Base-by-base conservation (phyloP, 2,329 filamentous ascomycete genomes). In the Akanthomyces dipterigenus region DNA sequence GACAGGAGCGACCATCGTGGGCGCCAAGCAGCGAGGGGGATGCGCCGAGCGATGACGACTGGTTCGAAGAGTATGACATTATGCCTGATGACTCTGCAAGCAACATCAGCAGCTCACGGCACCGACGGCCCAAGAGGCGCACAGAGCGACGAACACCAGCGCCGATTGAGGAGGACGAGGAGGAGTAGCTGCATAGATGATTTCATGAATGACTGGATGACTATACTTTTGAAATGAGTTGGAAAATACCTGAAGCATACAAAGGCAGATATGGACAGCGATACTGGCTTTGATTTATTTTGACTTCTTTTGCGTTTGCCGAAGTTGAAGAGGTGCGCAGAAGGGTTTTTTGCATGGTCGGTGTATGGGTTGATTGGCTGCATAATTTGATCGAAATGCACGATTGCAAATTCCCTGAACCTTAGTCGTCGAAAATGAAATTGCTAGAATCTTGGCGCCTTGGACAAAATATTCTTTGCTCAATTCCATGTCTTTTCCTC, bases 31-130 rank as follows among this genome's bases (percentile, higher is more conserved):
- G 79, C 60, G 76, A 80, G 45, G 74, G 75, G n/a, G 75, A 73
- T 56, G 82, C 78, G 65, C 83, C 86, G 64, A 82, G 82, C 31
- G 60, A 61, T 56, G 84, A 87, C 61, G 83, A 83, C 77, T 78
- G 77, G 20, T 78, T 80, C 53, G 83, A 86, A 59, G 80, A 84
- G 62, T 78, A 79, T 49, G 83, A 85, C 67, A 78, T 93, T 54
- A 87, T 87, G 66, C 90, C 90, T 0, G 90, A 93, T 69, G 90
- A 93, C 72, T 88, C 84, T 60, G 90, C 90, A 26, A 92, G 89
- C 73, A 92, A 93, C 70, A 90, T 93, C 63, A 88, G 85, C 69
- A 89, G 86, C 70, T 88, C 87, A 58, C 75, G 88, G 67, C 80
- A 88, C 69, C 80, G 86, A 66, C 79, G 86, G 69, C 87, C 84